Evolutionary conservation across 2,329 filamentous ascomycete genomes (phyloP).

Genomic region (Diplocarpon rosae): DNA sequence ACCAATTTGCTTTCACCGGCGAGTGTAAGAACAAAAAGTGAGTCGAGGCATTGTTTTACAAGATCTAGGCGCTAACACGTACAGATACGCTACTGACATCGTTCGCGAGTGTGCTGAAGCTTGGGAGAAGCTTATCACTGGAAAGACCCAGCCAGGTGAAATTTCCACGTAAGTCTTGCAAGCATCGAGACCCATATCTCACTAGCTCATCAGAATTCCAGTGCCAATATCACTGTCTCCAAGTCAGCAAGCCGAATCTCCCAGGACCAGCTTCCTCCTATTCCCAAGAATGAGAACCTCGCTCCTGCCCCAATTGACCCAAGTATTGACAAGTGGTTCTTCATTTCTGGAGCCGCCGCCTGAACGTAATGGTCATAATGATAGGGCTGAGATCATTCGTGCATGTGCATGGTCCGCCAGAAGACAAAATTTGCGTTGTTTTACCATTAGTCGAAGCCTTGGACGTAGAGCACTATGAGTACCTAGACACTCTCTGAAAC

Average conservation of each 20-base stretch:
- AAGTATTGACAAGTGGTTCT: slow-evolving; percentile 99
- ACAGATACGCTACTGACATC: slow-evolving; percentile 87
- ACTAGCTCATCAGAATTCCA: slow-evolving; percentile 32
- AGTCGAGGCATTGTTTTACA: slow-evolving; percentile 20
- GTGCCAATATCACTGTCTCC: slow-evolving; percentile 68
- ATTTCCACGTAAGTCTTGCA: slow-evolving; percentile 62
- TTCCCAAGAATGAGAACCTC: slow-evolving; percentile 72
- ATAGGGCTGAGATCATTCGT: slow-evolving; percentile 1
- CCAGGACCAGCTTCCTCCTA: slow-evolving; percentile 58
- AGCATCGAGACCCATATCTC: background rate
- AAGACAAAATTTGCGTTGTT: slow-evolving; percentile 10
- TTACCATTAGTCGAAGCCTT: slow-evolving; percentile 7
- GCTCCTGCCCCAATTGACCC: slow-evolving; percentile 80
- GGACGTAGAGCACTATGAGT: slow-evolving; percentile 1
- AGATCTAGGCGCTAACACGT: slow-evolving; percentile 7
- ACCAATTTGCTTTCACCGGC: slow-evolving; percentile 99
- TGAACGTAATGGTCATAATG: slow-evolving; percentile 33
- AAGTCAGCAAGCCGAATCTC: slow-evolving; percentile 65
- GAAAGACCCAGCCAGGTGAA: slow-evolving; percentile 69
- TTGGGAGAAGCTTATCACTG: slow-evolving; percentile 91
- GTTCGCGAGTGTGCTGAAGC: slow-evolving; percentile 93
- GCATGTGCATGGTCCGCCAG: slow-evolving; percentile 6
- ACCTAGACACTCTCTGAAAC: background rate
- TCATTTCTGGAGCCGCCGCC: slow-evolving; percentile 92
- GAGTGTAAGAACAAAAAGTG: slow-evolving; percentile 99